A percentile compares a stretch with the other conserved stretches of the same genome.
phyloP scores from a whole-genome alignment of 164 flowering plant genomes.

The Umbellularia californica region DNA sequence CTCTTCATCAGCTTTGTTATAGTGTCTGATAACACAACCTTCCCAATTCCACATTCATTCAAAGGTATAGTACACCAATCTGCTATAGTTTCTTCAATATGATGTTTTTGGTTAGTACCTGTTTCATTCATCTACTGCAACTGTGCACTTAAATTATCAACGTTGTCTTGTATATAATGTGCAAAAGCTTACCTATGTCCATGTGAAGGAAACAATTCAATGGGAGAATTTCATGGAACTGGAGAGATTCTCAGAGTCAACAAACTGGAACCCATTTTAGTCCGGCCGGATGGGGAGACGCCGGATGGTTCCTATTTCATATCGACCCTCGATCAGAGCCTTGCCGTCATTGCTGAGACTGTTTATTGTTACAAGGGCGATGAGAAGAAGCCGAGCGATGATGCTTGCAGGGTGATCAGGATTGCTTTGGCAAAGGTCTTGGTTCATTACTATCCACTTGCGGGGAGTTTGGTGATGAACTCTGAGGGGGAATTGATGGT shows the following conservation, averaged over 20 bases:
- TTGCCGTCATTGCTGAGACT: constrained; percentile 5
- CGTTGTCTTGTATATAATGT: no score
- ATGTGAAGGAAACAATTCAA: neutral
- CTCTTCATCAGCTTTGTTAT: no score
- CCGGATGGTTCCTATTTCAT: constrained; percentile 6
- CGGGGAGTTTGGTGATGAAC: constrained; percentile 10
- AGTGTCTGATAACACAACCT: no score
- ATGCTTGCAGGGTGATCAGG: neutral
- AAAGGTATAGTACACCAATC: no score
- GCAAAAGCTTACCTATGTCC: neutral
- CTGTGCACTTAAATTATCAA: no score
- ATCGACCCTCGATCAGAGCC: constrained; percentile 19
- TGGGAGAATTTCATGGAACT: constrained; percentile 1
- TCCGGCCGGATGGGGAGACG: constrained; percentile 6
- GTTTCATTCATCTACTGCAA: no score
- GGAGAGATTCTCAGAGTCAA: neutral
- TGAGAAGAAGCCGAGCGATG: neutral
- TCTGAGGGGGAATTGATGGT: constrained; percentile 20
- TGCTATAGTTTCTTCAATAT: no score
- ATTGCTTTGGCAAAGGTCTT: constrained; percentile 17
- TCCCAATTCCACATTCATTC: no score
- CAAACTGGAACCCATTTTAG: constrained; percentile 5
- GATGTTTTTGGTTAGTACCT: no score
- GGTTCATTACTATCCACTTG: constrained; percentile 20
- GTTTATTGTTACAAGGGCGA: constrained; percentile 11